Evolutionary conservation across 192 early-diverging fungal genomes (phyloP).

Genomic region (Mortierella alpina): DNA sequence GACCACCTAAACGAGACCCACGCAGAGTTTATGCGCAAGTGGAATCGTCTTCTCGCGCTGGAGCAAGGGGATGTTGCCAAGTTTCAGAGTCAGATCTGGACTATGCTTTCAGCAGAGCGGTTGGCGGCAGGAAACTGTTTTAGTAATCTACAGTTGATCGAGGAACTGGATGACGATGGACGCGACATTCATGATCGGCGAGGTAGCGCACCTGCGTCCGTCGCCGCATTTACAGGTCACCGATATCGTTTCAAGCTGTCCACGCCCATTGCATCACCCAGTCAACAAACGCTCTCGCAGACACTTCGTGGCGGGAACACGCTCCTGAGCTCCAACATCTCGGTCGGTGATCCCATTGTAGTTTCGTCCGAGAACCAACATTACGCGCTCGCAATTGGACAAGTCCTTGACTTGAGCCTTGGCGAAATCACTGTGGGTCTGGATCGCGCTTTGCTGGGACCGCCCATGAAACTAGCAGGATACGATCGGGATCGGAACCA

Average conservation of each 20-base stretch:
- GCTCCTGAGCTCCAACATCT: constrained; percentile 61
- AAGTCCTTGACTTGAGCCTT: constrained; percentile 65
- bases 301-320: constrained; percentile 28
- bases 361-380: constrained; percentile 82
- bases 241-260: constrained; percentile 29
- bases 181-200: background rate
- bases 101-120: constrained; percentile 59
- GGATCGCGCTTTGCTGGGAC: constrained; percentile 74
- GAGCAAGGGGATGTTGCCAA: constrained; percentile 79
- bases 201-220: background rate
- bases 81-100: constrained; percentile 79
- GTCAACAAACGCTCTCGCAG: constrained; percentile 27
- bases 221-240: constrained; percentile 13
- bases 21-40: constrained; percentile 79
- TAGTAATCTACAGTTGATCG: constrained; percentile 17
- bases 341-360: constrained; percentile 82
- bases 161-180: constrained; percentile 14
- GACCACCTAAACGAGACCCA: constrained; percentile 69
- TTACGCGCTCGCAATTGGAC: constrained; percentile 82
- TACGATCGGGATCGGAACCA: constrained; percentile 74
- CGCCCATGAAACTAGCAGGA: constrained; percentile 60
- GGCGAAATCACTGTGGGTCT: constrained; percentile 65
- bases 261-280: background rate
- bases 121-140: constrained; percentile 55
- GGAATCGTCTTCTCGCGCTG: constrained; percentile 78